phyloP scores from a whole-genome alignment of 2,329 filamentous ascomycete genomes.

The Fusarium tjaetaba region DNA sequence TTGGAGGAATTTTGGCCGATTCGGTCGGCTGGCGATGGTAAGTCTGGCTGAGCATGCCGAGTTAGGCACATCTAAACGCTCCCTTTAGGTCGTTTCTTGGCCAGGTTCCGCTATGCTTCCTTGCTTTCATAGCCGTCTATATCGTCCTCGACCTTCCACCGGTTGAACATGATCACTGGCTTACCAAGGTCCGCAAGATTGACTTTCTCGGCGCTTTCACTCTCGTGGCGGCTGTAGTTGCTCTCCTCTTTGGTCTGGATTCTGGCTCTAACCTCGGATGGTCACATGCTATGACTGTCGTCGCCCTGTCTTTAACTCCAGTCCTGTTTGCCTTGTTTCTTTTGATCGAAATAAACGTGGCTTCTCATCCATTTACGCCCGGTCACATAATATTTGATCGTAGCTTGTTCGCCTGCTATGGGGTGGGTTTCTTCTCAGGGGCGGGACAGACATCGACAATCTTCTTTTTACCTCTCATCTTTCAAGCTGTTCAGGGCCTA shows the following conservation, averaged over 20 bases:
- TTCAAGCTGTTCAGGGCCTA: conserved; percentile 75
- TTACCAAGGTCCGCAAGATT: conserved; percentile 71
- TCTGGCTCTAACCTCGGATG: conserved; percentile 78
- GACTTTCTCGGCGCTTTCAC: conserved; percentile 78
- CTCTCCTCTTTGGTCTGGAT: conserved; percentile 76
- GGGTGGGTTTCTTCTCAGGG: conserved; percentile 78
- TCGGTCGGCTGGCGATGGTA: conserved; percentile 80
- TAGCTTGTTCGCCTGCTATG: conserved; percentile 72
- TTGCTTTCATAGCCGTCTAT: conserved; percentile 72
- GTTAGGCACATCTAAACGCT: background rate
- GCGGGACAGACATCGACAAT: conserved; percentile 65
- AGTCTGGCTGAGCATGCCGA: conserved; percentile 28
- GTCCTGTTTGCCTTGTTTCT: conserved; percentile 74
- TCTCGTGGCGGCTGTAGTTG: conserved; percentile 72
- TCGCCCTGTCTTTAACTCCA: conserved; percentile 64
- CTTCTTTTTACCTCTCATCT: conserved; percentile 82
- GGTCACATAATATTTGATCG: conserved; percentile 76
- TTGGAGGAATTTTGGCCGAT: conserved; percentile 78
- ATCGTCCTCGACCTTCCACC: conserved; percentile 73
- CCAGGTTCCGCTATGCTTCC: conserved; percentile 74
- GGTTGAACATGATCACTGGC: conserved; percentile 69
- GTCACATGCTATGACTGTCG: conserved; percentile 66
- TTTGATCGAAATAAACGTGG: conserved; percentile 73
- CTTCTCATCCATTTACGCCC: conserved; percentile 78
- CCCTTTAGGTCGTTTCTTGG: conserved; percentile 71